Base-by-base conservation (phyloP, 2,329 filamentous ascomycete species). In the Septoria linicola region DNA sequence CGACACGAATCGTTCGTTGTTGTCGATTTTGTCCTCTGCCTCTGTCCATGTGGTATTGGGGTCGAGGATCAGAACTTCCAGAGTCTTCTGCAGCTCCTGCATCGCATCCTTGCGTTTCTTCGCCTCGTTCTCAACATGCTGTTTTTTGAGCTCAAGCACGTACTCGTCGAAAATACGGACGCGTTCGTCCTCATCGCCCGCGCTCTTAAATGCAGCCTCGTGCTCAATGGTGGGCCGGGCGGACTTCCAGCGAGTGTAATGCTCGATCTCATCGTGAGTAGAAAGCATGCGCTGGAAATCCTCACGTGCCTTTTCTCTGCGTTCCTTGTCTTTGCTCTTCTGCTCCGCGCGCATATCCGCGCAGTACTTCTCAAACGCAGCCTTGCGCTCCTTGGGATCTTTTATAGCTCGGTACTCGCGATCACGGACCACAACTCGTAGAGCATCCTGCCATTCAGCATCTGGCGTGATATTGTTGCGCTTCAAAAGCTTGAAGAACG, bases 241-340 rank as follows among this genome's bases (percentile, higher is more conserved):
- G 13, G 89, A 96, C 79, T 90, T 95, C 93, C 93, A 99, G 55
- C 90, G 87, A 35, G 92, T 96, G 71, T 95, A 96, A 70, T 96
- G 84, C 71, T 91, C 93, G 72, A 99, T 97, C 71, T 99, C 93
- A 55, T 91, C 90, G 70, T 99, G 92, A 60, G 90, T 91, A 72
- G 87, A 89, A 60, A 99, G 80, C 93, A 99, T 99, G 49, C 85
- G 91, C 61, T 87, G 87, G 72, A 99, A 99, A 76, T 97, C 93
- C 70, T 88, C 80, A 65, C 90, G 88, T 66, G 97, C 80, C 76
- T 96, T 97, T 63, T 88, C 80, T 70, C 95, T 80, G 68, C 93
- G 86, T 73, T 97, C 92, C 72, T 95, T 92, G 67, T 91, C 91
- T 62, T 88, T 87, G 70, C 95, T 89, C 76, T 95, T 93, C 74